A percentile compares a stretch with the other conserved stretches of the same genome.
These are phyloP conservation scores for Lentinus brumalis DNA, from an alignment of 768 basidiomycete genomes.

Conservation along the genomic window DNA sequence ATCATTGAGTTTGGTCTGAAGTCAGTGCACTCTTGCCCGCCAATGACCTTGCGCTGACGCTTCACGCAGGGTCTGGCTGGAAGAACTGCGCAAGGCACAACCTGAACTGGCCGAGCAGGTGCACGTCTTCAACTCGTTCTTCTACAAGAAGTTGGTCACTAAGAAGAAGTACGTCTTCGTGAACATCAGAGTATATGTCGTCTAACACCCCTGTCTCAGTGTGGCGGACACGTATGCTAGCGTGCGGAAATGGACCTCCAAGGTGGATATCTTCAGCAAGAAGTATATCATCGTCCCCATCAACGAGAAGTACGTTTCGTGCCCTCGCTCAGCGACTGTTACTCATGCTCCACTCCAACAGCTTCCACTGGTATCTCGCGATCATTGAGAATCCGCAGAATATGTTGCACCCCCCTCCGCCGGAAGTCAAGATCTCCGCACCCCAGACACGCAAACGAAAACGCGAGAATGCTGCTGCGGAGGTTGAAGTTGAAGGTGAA, in stretches of 20 bases:
- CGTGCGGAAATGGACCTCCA: conserved; percentile 93
- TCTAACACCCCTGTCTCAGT: conserved; percentile 4
- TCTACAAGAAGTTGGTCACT: conserved; percentile 90
- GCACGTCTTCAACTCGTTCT: conserved; percentile 96
- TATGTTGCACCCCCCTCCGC: conserved; percentile 52
- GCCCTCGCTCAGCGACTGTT: background rate
- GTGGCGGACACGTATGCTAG: conserved; percentile 72
- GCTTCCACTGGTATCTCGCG: conserved; percentile 96
- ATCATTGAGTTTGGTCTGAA: conserved; percentile 95
- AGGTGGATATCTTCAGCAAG: conserved; percentile 86
- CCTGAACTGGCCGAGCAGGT: conserved; percentile 71
- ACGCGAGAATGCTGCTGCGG: conserved; percentile 15
- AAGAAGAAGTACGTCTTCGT: conserved; percentile 47
- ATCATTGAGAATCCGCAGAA: conserved; percentile 84
- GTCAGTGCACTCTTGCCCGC: conserved; percentile 45
- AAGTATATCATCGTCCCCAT: conserved; percentile 94
- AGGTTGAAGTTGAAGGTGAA: background rate
- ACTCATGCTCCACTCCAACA: conserved; percentile 32
- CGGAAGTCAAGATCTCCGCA: background rate
- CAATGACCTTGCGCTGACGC: conserved; percentile 3
- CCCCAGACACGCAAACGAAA: conserved; percentile 32
- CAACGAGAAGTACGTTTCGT: conserved; percentile 82
- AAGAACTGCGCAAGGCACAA: conserved; percentile 51
- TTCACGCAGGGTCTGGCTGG: conserved; percentile 65
- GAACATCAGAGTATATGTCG: too few species aligned